phyloP scores from a whole-genome alignment of 805 yeast genomes.

The Candida vartiovaarae region DNA sequence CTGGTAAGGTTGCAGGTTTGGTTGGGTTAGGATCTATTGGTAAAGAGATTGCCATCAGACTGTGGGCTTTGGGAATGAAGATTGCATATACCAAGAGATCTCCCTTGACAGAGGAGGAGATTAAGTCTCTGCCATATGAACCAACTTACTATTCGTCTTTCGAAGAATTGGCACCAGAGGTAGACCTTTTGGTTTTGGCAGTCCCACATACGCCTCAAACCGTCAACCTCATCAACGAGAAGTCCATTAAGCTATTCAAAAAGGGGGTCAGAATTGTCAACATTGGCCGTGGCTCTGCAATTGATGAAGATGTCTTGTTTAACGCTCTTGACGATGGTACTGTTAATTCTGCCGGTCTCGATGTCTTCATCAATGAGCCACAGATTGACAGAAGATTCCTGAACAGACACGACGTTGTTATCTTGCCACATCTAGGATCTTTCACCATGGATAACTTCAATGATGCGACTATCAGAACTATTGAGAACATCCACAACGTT shows the following conservation, averaged over 20 bases:
- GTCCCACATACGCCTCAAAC: slow-evolving; percentile 62
- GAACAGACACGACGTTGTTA: slow-evolving; percentile 52
- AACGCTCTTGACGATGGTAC: slow-evolving; percentile 54
- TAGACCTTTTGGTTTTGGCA: slow-evolving; percentile 57
- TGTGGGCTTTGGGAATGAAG: slow-evolving; percentile 55
- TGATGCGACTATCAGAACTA: slow-evolving; percentile 43
- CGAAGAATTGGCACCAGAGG: slow-evolving; percentile 31
- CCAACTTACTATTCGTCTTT: slow-evolving; percentile 41
- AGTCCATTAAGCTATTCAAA: slow-evolving; percentile 39
- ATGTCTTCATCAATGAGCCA: slow-evolving; percentile 66
- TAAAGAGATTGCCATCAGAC: slow-evolving; percentile 48
- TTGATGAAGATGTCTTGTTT: slow-evolving; percentile 61
- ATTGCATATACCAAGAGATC: slow-evolving; percentile 56
- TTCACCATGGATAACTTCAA: slow-evolving; percentile 52
- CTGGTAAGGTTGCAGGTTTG: slow-evolving; percentile 50
- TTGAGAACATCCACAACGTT: slow-evolving; percentile 37
- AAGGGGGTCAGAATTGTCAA: slow-evolving; percentile 59
- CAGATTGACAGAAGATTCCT: slow-evolving; percentile 40
- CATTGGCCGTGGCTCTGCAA: slow-evolving; percentile 67
- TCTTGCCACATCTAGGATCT: slow-evolving; percentile 64
- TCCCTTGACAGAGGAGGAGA: slow-evolving; percentile 28
- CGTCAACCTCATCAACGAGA: slow-evolving; percentile 41
- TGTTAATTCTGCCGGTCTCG: slow-evolving; percentile 61
- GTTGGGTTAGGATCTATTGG: slow-evolving; percentile 80
- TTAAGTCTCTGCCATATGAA: slow-evolving; percentile 35